A percentile compares a stretch with the other conserved stretches of the same genome.
Conservation (phyloP, 306 rosid species). For the Acacia crassicarpa region DNA sequence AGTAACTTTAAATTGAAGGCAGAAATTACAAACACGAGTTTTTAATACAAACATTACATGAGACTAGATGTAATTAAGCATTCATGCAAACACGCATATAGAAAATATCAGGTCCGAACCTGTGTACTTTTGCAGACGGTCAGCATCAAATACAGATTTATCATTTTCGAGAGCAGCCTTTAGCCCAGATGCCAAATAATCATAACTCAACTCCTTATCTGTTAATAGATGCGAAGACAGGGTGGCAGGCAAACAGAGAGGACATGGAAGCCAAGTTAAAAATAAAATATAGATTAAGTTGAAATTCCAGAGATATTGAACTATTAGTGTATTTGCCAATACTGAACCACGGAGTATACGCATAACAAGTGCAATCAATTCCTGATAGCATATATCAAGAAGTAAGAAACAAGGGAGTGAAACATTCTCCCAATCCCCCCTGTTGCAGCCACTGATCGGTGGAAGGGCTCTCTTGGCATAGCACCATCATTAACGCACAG, state of each 20-base stretch:
- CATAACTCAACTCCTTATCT: conserved; percentile 85
- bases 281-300: not conserved
- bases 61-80: not conserved
- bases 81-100: conserved; percentile 1
- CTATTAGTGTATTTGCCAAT: not conserved
- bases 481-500: not conserved
- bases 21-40: not conserved
- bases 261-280: conserved; percentile 14
- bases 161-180: conserved; percentile 75
- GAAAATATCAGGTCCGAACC: conserved; percentile 41
- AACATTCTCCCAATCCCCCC: not conserved
- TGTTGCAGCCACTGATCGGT: not conserved
- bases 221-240: conserved; percentile 17
- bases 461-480: not conserved
- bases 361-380: not conserved
- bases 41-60: conserved; percentile 8
- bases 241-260: conserved; percentile 15
- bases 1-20: not conserved
- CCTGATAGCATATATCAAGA: not conserved
- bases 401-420: not conserved
- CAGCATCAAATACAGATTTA: conserved; percentile 83
- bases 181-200: conserved; percentile 80
- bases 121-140: conserved; percentile 81
- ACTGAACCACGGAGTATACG: conserved; percentile 2
- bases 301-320: conserved; percentile 5